phyloP scores from a whole-genome alignment of 345 rosid species.

The Arabis alpina region DNA sequence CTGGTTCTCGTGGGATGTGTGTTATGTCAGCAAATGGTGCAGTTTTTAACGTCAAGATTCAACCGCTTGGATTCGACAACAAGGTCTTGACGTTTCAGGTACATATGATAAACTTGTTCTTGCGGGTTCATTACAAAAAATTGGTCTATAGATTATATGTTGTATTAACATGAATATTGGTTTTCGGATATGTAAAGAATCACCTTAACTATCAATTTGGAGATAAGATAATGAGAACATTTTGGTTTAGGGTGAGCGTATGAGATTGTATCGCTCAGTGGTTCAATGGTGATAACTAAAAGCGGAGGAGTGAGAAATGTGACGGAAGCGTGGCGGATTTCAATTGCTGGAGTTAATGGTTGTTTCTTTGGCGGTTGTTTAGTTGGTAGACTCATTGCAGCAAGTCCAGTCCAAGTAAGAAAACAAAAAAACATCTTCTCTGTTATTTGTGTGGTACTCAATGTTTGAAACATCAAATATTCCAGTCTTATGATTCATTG shows the following conservation, averaged over 20 bases:
- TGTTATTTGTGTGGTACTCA: not conserved
- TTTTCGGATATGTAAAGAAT: constrained; percentile 2
- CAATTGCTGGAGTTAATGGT: constrained; percentile 66
- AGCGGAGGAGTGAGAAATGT: constrained; percentile 43
- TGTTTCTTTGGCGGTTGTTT: constrained; percentile 63
- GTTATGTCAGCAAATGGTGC: constrained; percentile 73
- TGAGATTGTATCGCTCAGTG: constrained; percentile 62
- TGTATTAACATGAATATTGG: not conserved
- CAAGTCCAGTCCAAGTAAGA: constrained; percentile 70
- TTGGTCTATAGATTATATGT: not conserved
- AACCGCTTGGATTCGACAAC: constrained; percentile 55
- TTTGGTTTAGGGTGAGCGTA: constrained; percentile 61
- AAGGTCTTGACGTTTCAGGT: constrained; percentile 56
- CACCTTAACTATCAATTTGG: not conserved
- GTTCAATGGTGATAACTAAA: constrained; percentile 52
- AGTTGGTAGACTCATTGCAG: constrained; percentile 63
- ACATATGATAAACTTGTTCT: constrained; percentile 15
- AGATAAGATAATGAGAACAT: not conserved
- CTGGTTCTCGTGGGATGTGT: constrained; percentile 61
- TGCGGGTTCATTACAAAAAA: not conserved
- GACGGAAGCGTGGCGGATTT: constrained; percentile 58
- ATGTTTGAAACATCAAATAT: not conserved
- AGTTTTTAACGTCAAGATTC: constrained; percentile 64
- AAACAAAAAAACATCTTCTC: not conserved
- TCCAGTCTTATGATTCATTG: not conserved